These are phyloP conservation scores for Wickerhamomyces sp. DNA, from an alignment of 1,139 yeast species.

Conservation along the genomic window DNA sequence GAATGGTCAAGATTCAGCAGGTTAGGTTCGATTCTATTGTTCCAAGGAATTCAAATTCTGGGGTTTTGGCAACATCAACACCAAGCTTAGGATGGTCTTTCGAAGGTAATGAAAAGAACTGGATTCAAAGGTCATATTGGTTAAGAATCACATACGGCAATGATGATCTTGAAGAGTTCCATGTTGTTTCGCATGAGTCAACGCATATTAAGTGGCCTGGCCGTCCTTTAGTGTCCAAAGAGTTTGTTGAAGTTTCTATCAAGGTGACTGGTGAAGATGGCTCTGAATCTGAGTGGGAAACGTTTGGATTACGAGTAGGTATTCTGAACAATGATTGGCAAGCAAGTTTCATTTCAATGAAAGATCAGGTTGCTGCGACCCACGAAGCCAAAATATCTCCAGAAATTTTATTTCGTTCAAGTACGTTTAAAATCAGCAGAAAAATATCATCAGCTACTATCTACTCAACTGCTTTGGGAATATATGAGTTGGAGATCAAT, in stretches of 20 bases:
- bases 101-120: conserved; percentile 8
- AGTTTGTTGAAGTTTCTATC: conserved; percentile 3
- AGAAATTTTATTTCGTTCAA: conserved; percentile 11
- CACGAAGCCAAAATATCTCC: conserved; percentile 8
- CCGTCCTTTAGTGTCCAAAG: conserved; percentile 5
- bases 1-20: conserved; percentile 6
- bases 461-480: conserved; percentile 12
- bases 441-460: conserved; percentile 6
- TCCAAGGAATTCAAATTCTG: conserved; percentile 1
- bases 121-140: conserved; percentile 9
- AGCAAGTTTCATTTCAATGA: conserved; percentile 6
- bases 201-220: conserved; percentile 11
- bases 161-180: neutral
- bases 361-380: conserved; percentile 3
- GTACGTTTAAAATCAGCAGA: conserved; percentile 2
- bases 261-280: conserved; percentile 11
- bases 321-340: conserved; percentile 10
- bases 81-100: conserved; percentile 10
- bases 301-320: conserved; percentile 4
- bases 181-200: conserved; percentile 1
- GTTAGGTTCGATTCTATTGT: conserved; percentile 9
- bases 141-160: conserved; percentile 3
- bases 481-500: conserved; percentile 13
- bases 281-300: conserved; percentile 8
- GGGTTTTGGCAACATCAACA: conserved; percentile 5